phyloP scores from a whole-genome alignment of 768 basidiomycete genomes.

The Boletus edulis region DNA sequence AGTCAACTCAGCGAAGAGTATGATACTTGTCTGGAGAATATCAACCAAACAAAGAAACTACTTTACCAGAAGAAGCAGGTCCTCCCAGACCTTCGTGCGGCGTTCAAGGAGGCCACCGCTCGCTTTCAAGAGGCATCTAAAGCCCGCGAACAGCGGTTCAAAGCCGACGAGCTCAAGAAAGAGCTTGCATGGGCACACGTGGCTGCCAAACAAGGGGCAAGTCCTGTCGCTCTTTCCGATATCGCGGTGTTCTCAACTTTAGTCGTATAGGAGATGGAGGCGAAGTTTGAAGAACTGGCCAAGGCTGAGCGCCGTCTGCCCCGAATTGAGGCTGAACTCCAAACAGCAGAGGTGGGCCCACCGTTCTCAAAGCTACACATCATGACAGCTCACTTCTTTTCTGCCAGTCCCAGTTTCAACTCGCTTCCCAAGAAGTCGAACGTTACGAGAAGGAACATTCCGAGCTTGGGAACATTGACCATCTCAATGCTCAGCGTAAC shows the following conservation, averaged over 20 bases:
- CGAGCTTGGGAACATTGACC: constrained; percentile 45
- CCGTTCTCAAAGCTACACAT: constrained; percentile 1
- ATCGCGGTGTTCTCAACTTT: neutral
- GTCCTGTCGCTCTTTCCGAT: constrained; percentile 17
- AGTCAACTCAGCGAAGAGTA: constrained; percentile 88
- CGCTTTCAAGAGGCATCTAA: constrained; percentile 73
- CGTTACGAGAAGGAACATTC: constrained; percentile 38
- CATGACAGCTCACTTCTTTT: neutral
- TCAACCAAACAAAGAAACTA: constrained; percentile 62
- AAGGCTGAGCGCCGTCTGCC: constrained; percentile 36
- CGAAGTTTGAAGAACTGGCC: constrained; percentile 40
- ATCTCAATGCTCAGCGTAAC: constrained; percentile 39
- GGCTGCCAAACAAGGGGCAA: constrained; percentile 60
- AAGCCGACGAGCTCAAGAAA: constrained; percentile 67
- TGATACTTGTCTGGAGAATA: constrained; percentile 68
- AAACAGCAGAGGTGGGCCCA: constrained; percentile 36
- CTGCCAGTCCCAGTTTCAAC: constrained; percentile 32
- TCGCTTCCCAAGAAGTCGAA: constrained; percentile 36
- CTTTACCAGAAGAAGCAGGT: constrained; percentile 71
- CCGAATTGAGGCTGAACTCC: constrained; percentile 40
- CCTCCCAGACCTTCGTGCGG: constrained; percentile 69
- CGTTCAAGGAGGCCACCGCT: constrained; percentile 52
- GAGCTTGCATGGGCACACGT: constrained; percentile 91
- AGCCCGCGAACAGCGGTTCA: constrained; percentile 67
- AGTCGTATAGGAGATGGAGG: constrained; percentile 40